Base-by-base conservation (phyloP, 805 yeast species). In the Teunomyces pallodes region DNA sequence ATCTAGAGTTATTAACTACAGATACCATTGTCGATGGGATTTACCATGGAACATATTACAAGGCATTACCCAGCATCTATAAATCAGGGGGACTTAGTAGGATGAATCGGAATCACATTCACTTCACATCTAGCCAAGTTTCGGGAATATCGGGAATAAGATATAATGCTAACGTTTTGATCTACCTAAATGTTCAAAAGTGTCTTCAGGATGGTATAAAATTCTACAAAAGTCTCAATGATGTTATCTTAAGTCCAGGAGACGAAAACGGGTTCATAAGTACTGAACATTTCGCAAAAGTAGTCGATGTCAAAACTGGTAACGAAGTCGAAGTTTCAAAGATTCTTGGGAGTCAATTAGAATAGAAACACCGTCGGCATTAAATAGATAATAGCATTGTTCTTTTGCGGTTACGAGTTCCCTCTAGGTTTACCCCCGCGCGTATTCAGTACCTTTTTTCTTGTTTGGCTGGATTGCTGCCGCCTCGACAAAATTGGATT, bases 71-170 rank as follows among this genome's bases (percentile, higher is more conserved):
- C 1, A 48, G 60, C 16, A 87, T 87, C 3, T 47, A 76, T n/a
- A 45, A 66, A 24, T 55, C 74, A 3, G 82, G 82, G 0, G 90
- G 89, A 0, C 67, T 94, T 20, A 75, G 76, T 12, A 73, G 67
- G 50, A 88, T 90, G 96, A 67, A 64, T 29, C 71, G 99, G 57
- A 85, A 85, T 54, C 98, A 94, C 63, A 81, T 94, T 13, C 99
- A 94, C 67, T 75, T 92, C 61, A 88, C 98, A 0, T 69, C 80
- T 1, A 68, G 66, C 27, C 70, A 72, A 3, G 61, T 62, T 4
- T 61, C 66, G 12, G 84, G 84, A 10, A 73, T 85, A 10, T 82
- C 91, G 51, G 98, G 98, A 0, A 80, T 90, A 72, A 72, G 97
- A 44, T 55, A 64, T n/a, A 69, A 72, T 36, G 68, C 83, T 46